Evolutionary conservation across 106 monocot genomes (phyloP).

Genomic region (Chionographis japonica): DNA sequence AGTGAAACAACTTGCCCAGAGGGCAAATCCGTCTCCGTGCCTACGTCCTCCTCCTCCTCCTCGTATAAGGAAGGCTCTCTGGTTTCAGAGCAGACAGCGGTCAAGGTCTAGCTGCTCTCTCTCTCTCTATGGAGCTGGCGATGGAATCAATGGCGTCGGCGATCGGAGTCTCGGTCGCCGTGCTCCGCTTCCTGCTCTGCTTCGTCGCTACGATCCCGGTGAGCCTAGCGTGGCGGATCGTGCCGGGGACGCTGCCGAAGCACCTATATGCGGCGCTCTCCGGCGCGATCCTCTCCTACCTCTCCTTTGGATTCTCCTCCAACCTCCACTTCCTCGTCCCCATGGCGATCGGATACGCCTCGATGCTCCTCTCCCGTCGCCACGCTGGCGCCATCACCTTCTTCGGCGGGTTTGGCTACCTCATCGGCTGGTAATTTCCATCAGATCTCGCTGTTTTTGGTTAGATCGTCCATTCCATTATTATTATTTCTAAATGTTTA

Average conservation of each 20-base stretch:
- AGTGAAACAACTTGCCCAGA: too few species aligned
- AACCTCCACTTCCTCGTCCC: conserved; percentile 88
- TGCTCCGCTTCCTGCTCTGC: conserved; percentile 92
- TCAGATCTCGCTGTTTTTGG: neutral
- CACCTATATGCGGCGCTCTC: conserved; percentile 81
- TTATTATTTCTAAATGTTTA: neutral
- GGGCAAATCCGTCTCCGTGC: too few species aligned
- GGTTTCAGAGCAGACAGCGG: neutral
- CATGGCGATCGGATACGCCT: conserved; percentile 75
- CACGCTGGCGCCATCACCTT: conserved; percentile 74
- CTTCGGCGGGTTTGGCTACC: conserved; percentile 76
- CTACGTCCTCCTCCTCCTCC: too few species aligned
- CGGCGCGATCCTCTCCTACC: conserved; percentile 74
- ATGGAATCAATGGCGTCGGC: conserved; percentile 81
- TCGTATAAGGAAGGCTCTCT: too few species aligned
- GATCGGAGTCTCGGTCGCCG: conserved; percentile 94
- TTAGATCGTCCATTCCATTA: neutral
- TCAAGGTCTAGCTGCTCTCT: neutral
- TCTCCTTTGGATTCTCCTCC: conserved; percentile 83
- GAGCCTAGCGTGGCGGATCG: conserved; percentile 59
- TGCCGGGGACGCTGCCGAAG: conserved; percentile 46
- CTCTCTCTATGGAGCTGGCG: conserved; percentile 49
- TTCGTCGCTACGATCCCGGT: conserved; percentile 90
- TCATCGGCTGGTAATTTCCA: conserved; percentile 77
- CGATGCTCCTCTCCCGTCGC: conserved; percentile 63